These are phyloP conservation scores for Phycomyces nitens DNA, from an alignment of 192 early-diverging fungal genomes.

Conservation along the genomic window DNA sequence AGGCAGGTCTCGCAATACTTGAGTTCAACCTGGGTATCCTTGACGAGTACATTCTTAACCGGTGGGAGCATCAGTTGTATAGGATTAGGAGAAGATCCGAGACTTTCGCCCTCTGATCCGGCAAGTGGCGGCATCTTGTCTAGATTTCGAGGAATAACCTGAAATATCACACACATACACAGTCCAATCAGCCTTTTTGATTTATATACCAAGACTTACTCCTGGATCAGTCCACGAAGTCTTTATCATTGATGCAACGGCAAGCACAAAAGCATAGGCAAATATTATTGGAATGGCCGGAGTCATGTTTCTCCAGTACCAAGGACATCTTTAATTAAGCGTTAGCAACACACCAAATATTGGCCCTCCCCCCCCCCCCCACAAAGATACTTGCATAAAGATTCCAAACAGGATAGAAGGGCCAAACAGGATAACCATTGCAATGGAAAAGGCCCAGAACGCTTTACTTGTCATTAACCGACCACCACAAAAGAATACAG, in stretches of 20 bases:
- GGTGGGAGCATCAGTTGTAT: conserved; percentile 41
- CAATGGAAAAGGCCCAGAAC: conserved; percentile 59
- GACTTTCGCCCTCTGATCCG: neutral
- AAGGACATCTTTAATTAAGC: conserved; percentile 55
- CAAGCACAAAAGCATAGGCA: conserved; percentile 58
- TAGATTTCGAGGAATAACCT: conserved; percentile 67
- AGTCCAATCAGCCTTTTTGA: no score
- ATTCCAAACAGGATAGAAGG: conserved; percentile 60
- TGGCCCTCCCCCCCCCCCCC: neutral
- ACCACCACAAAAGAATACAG: conserved; percentile 60
- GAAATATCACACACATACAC: no score
- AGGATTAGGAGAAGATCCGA: conserved; percentile 23
- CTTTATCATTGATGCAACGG: conserved; percentile 66
- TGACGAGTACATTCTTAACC: conserved; percentile 57
- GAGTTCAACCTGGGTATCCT: conserved; percentile 57
- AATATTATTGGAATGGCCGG: conserved; percentile 66
- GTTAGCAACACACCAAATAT: no score
- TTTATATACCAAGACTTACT: conserved; percentile 27
- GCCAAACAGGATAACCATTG: conserved; percentile 50
- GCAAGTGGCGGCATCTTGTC: conserved; percentile 43
- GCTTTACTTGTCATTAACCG: conserved; percentile 63
- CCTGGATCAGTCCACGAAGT: conserved; percentile 77
- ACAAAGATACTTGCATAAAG: conserved; percentile 49
- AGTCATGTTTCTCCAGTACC: conserved; percentile 56
- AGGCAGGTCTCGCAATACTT: conserved; percentile 92